phyloP scores from a whole-genome alignment of 2,329 filamentous ascomycete genomes.

The Phoma sp. region DNA sequence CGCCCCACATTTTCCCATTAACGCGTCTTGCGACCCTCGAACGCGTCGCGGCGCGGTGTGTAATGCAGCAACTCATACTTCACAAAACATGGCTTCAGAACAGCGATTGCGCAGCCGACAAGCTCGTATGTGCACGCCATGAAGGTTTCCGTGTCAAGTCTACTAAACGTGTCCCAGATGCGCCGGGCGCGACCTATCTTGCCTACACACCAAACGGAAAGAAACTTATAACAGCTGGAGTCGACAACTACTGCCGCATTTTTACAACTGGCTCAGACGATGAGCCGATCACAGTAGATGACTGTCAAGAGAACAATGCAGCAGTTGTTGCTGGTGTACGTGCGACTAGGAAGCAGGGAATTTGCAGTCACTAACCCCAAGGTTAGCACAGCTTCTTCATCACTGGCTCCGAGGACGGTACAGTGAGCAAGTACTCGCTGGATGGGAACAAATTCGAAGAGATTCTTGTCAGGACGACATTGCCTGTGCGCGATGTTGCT shows the following conservation, averaged over 20 bases:
- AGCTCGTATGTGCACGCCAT: constrained; percentile 33
- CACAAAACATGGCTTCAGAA: constrained; percentile 21
- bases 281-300: constrained; percentile 90
- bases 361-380: constrained; percentile 22
- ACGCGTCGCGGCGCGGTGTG: constrained; percentile 12
- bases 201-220: constrained; percentile 88
- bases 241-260: constrained; percentile 90
- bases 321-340: constrained; percentile 73
- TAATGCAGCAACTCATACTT: constrained; percentile 4
- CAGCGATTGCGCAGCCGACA: constrained; percentile 37
- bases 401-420: constrained; percentile 90
- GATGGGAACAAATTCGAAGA: constrained; percentile 75
- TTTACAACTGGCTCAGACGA: constrained; percentile 92
- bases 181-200: constrained; percentile 83
- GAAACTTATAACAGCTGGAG: constrained; percentile 87
- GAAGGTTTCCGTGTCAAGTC: constrained; percentile 1
- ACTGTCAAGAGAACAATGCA: constrained; percentile 84
- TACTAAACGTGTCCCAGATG: constrained; percentile 60
- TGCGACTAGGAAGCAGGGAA: constrained; percentile 2
- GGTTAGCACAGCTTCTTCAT: constrained; percentile 79
- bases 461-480: constrained; percentile 80
- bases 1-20: constrained; percentile 11
- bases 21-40: constrained; percentile 8
- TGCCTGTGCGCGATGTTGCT: constrained; percentile 85
- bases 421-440: constrained; percentile 92